Conservation (phyloP, 257 asterid species). For the Penstemon barbatus region DNA sequence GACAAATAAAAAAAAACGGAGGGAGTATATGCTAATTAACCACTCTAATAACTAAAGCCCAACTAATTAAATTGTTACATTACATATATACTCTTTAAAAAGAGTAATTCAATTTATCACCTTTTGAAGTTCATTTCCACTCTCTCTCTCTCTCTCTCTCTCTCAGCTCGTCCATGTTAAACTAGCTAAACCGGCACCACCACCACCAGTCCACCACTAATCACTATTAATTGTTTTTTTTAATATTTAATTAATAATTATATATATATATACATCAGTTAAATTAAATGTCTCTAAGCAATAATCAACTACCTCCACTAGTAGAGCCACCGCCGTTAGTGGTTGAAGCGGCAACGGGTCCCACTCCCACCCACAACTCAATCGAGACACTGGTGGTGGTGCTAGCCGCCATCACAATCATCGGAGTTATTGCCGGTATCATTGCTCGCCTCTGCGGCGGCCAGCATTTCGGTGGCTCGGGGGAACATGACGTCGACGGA, state of each 20-base stretch:
- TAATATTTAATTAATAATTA: too few relatives aligned
- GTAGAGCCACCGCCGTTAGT: constrained; percentile 52
- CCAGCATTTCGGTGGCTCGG: constrained; percentile 59
- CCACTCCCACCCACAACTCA: constrained; percentile 54
- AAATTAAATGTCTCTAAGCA: constrained; percentile 30
- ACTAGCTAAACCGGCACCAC: too few relatives aligned
- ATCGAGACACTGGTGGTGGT: constrained; percentile 85
- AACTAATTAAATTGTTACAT: too few relatives aligned
- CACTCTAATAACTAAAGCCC: too few relatives aligned
- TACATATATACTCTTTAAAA: too few relatives aligned
- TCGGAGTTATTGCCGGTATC: constrained; percentile 73
- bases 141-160: constrained; percentile 25
- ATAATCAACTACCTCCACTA: constrained; percentile 73
- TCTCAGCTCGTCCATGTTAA: not conserved
- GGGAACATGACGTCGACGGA: constrained; percentile 79
- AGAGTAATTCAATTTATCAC: too few relatives aligned
- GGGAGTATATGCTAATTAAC: too few relatives aligned
- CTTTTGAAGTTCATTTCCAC: constrained; percentile 8
- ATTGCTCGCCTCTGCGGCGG: constrained; percentile 82
- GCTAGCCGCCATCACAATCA: constrained; percentile 67
- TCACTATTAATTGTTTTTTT: too few relatives aligned
- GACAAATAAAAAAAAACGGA: too few relatives aligned
- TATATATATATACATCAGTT: too few relatives aligned
- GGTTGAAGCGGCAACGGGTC: constrained; percentile 32
- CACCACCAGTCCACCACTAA: too few relatives aligned